These are phyloP conservation scores for Magnaporthiopsis rhizophila DNA, from an alignment of 2,329 filamentous ascomycete species.

Conservation along the genomic window DNA sequence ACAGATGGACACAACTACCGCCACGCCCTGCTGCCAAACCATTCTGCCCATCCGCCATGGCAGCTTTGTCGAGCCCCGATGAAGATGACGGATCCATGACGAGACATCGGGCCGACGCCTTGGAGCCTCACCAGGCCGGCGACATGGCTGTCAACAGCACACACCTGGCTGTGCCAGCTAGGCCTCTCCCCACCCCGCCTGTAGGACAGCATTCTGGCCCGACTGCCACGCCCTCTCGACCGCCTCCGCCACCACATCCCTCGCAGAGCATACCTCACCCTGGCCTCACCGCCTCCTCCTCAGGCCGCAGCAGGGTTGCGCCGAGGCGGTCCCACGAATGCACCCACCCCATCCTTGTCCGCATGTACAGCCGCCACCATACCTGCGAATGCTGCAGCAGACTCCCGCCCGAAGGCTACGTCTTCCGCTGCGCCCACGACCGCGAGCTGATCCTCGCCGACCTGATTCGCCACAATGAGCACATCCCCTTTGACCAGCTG, in stretches of 20 bases:
- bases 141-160: background rate
- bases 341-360: conserved; percentile 61
- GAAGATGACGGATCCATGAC: background rate
- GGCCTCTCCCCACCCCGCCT: conserved; percentile 1
- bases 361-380: conserved; percentile 46
- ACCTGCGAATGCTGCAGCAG: conserved; percentile 52
- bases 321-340: conserved; percentile 31
- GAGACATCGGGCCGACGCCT: background rate
- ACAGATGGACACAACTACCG: background rate
- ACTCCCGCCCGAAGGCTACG: conserved; percentile 55
- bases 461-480: conserved; percentile 17
- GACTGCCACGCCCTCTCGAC: background rate
- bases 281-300: background rate
- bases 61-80: background rate
- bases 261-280: background rate
- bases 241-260: background rate
- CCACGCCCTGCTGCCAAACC: background rate
- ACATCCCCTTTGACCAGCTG: conserved; percentile 24
- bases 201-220: background rate
- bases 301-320: background rate
- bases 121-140: background rate
- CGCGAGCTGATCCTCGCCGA: conserved; percentile 31
- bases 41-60: background rate
- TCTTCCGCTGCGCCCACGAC: conserved; percentile 68
- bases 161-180: background rate